phyloP scores from a whole-genome alignment of 495 filamentous ascomycete genomes.

The Aspergillus heteromorphus region DNA sequence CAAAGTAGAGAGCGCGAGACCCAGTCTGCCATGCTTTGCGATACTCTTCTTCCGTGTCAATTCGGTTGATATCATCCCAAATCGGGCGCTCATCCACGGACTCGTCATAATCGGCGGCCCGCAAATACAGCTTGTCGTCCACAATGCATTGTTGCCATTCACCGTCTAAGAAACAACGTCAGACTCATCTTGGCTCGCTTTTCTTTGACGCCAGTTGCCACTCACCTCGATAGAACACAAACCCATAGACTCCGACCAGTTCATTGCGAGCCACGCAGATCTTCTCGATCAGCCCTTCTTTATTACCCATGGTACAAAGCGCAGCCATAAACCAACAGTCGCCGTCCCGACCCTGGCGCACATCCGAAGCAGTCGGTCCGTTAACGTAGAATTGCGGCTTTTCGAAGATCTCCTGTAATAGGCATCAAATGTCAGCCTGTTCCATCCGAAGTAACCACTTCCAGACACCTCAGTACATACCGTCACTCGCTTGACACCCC shows the following conservation, averaged over 20 bases:
- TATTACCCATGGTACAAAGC: slow-evolving; percentile 76
- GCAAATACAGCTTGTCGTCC: slow-evolving; percentile 79
- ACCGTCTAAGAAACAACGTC: slow-evolving; percentile 52
- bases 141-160: slow-evolving; percentile 91
- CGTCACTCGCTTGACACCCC: slow-evolving; percentile 59
- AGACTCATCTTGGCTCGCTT: not conserved
- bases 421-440: not conserved
- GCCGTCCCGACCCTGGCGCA: slow-evolving; percentile 72
- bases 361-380: slow-evolving; percentile 75
- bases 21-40: slow-evolving; percentile 68
- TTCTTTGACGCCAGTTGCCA: not conserved
- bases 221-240: slow-evolving; percentile 80
- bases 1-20: slow-evolving; percentile 77
- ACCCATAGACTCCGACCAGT: slow-evolving; percentile 84
- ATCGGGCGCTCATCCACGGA: slow-evolving; percentile 56
- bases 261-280: slow-evolving; percentile 81
- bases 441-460: not conserved
- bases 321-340: slow-evolving; percentile 94
- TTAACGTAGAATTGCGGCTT: slow-evolving; percentile 80
- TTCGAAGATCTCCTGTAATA: slow-evolving; percentile 74
- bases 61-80: slow-evolving; percentile 67
- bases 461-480: slow-evolving; percentile 24
- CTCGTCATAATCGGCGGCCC: slow-evolving; percentile 78
- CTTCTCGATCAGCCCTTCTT: slow-evolving; percentile 68
- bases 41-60: slow-evolving; percentile 73